Evolutionary conservation across 176 grass and related monocot genomes (phyloP).

Genomic region (Ensete glaucum): DNA sequence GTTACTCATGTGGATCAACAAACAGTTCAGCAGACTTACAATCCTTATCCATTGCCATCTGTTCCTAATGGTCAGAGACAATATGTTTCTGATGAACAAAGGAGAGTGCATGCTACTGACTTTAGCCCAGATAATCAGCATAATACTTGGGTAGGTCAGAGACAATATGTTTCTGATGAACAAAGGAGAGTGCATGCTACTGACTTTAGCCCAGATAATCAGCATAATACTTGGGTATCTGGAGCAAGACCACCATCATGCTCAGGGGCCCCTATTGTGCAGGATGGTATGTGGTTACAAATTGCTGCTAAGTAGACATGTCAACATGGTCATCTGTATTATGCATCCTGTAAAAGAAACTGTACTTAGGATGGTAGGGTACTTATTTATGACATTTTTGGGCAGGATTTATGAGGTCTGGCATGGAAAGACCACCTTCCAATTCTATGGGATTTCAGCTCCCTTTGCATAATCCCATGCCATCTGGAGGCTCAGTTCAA

Average conservation of each 20-base stretch:
- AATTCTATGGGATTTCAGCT: slow-evolving; percentile 54
- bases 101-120: slow-evolving; percentile 48
- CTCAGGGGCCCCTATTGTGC: slow-evolving; percentile 11
- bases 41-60: slow-evolving; percentile 52
- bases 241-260: slow-evolving; percentile 32
- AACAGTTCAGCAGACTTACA: slow-evolving; percentile 35
- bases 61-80: slow-evolving; percentile 51
- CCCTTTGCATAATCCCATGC: slow-evolving; percentile 53
- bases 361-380: slow-evolving; percentile 18
- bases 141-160: slow-evolving; percentile 48
- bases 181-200: slow-evolving; percentile 48
- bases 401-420: slow-evolving; percentile 67
- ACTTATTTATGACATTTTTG: slow-evolving; percentile 12
- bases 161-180: slow-evolving; percentile 50
- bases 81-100: slow-evolving; percentile 54
- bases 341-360: neutral
- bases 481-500: slow-evolving; percentile 49
- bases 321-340: slow-evolving; percentile 12
- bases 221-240: slow-evolving; percentile 47
- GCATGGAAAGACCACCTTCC: slow-evolving; percentile 56
- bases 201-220: slow-evolving; percentile 66
- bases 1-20: slow-evolving; percentile 46
- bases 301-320: slow-evolving; percentile 6
- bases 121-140: slow-evolving; percentile 67
- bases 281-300: slow-evolving; percentile 17